These are phyloP conservation scores for Moelleriella libera DNA, from an alignment of 2,329 filamentous ascomycete species.

Conservation along the genomic window DNA sequence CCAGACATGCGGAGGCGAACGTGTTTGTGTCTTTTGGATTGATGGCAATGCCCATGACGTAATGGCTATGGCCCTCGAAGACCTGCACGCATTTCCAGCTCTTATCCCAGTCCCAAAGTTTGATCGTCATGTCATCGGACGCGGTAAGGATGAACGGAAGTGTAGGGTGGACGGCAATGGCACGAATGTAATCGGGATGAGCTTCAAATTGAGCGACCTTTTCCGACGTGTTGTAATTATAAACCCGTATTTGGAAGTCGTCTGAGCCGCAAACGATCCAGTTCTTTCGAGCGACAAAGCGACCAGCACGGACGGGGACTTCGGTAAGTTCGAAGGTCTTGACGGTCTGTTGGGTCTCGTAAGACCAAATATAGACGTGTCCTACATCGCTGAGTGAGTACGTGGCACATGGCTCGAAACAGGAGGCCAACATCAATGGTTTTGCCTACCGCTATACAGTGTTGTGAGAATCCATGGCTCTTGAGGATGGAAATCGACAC, in stretches of 20 bases:
- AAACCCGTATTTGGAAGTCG: conserved; percentile 76
- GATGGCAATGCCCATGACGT: conserved; percentile 91
- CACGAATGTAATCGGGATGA: conserved; percentile 95
- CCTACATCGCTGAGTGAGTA: conserved; percentile 31
- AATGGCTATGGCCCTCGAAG: conserved; percentile 92
- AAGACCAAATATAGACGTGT: conserved; percentile 98
- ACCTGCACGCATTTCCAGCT: conserved; percentile 95
- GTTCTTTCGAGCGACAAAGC: conserved; percentile 95
- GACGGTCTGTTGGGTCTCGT: conserved; percentile 90
- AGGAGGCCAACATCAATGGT: neutral
- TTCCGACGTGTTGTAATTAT: conserved; percentile 99
- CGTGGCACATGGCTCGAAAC: neutral
- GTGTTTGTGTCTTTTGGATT: conserved; percentile 96
- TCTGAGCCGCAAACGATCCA: conserved; percentile 97
- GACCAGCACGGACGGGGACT: conserved; percentile 90
- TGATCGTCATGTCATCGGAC: conserved; percentile 97
- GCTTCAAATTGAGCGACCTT: conserved; percentile 97
- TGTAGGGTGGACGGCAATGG: conserved; percentile 88
- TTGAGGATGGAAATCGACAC: conserved; percentile 91
- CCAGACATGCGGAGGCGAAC: conserved; percentile 85
- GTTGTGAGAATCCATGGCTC: conserved; percentile 97
- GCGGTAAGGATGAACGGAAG: conserved; percentile 93
- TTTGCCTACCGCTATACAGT: conserved; percentile 66
- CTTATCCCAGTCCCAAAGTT: conserved; percentile 98
- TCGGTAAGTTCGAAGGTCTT: conserved; percentile 99